A percentile compares a stretch with the other conserved stretches of the same genome.
Conservation (phyloP, 1,139 yeast species). For the Taphrina communis region DNA sequence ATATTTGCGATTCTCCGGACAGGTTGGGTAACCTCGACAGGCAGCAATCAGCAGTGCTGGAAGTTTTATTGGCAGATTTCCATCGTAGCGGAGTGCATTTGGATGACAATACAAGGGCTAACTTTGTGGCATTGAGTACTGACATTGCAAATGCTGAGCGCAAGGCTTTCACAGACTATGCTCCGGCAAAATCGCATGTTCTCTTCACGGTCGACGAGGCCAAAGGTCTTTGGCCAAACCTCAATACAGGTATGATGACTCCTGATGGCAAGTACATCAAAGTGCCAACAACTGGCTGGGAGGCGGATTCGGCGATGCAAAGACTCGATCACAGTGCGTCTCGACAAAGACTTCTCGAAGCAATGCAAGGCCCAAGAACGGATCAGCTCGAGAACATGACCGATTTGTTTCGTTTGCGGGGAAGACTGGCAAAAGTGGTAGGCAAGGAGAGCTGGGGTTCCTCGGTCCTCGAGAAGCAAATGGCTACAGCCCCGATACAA, state of each 20-base stretch:
- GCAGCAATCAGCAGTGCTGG: conserved; percentile 86
- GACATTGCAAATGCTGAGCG: conserved; percentile 84
- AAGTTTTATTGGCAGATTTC: conserved; percentile 79
- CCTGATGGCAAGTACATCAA: conserved; percentile 50
- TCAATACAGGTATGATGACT: conserved; percentile 45
- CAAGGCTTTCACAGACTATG: conserved; percentile 66
- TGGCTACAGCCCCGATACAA: conserved; percentile 82
- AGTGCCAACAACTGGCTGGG: conserved; percentile 72
- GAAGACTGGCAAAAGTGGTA: conserved; percentile 72
- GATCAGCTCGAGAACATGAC: conserved; percentile 68
- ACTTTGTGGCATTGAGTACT: conserved; percentile 80
- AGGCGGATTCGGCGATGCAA: conserved; percentile 70
- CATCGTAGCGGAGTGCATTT: conserved; percentile 88
- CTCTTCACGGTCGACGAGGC: conserved; percentile 51
- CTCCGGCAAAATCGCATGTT: conserved; percentile 52
- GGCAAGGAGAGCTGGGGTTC: conserved; percentile 75
- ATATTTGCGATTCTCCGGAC: conserved; percentile 59
- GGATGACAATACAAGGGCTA: conserved; percentile 65
- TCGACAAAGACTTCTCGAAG: conserved; percentile 75
- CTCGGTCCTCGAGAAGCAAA: conserved; percentile 84
- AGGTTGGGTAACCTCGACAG: conserved; percentile 57
- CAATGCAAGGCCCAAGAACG: conserved; percentile 62
- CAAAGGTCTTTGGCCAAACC: conserved; percentile 53
- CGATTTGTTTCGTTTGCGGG: conserved; percentile 67
- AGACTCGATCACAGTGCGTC: conserved; percentile 63